Evolutionary conservation across 192 early-diverging fungal species (phyloP), one percentile per base, ranked within the genome.

Genomic region (Kickxella alabastrina): DNA sequence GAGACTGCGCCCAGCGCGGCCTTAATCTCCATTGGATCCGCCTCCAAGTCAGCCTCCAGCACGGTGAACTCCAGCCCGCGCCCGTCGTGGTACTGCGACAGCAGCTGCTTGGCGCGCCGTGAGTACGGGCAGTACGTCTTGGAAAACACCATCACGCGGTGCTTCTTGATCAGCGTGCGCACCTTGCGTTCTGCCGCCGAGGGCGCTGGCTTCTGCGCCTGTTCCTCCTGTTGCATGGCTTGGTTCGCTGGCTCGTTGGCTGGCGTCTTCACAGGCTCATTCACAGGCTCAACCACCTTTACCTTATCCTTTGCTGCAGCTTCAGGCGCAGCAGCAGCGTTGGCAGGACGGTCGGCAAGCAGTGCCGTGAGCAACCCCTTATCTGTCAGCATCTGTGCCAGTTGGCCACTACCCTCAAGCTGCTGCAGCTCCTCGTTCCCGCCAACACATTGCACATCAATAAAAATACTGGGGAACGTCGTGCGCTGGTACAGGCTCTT

Each of bases 121-220:
- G 85, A 87, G 68, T 85, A 90, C 40, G 86, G 86, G 66, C 86
- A 90, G 55, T 79, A 81, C 7, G 80, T 69, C 73, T 87, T 95
- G 60, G 85, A 86, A 57, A 92, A 92, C 29, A 93, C 82, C 63
- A 75, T 75, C 9, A 75, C 71, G 17, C 71, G 63, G 59, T 59
- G 57, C 41, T 49, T 50, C 56, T 41, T 55, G 48, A 75, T 56
- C 12, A 75, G 59, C 19, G 50, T 27, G 9, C 56, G 59, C 21
- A 75, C 25, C 35, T 52, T 58, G 14, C 34, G 12, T 44, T 75
- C 64, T 6, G 51, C 63, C 2, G 51, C 43, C 6, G 52, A 55
- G 21, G 32, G 48, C 22, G 19, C 52, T 1, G 23, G 10, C 4
- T 4, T 19, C 7, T 25, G n/a, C 13, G 26, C 24, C 34, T 35